A percentile compares a stretch with the other conserved stretches of the same genome.
Evolutionary conservation across 768 basidiomycete genomes (phyloP).

Genomic region (Rhodotorula toruloides): DNA sequence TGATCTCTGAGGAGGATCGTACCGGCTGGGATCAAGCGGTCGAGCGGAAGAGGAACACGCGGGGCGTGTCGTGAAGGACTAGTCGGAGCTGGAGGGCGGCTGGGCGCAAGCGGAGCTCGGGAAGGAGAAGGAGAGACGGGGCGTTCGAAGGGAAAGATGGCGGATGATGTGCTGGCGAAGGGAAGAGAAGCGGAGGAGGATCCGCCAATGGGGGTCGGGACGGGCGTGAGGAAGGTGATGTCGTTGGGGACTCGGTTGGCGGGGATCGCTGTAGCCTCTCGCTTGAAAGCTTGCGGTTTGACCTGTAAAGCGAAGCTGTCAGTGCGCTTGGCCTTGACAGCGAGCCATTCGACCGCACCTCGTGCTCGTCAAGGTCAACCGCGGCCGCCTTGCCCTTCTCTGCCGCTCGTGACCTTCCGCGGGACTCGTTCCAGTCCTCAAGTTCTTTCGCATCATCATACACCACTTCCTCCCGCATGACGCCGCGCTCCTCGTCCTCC

Average conservation of each 20-base stretch:
- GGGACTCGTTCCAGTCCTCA: slow-evolving; percentile 1
- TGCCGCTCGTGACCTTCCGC: background rate
- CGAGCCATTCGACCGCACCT: background rate
- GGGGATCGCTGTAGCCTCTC: background rate
- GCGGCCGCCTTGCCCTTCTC: background rate
- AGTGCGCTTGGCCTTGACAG: background rate
- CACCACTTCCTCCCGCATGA: too few relatives aligned
- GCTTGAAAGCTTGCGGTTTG: background rate
- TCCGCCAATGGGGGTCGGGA: background rate
- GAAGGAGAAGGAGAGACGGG: background rate
- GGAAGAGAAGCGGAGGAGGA: background rate
- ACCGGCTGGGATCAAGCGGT: slow-evolving; percentile 15
- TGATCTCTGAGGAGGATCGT: slow-evolving; percentile 1
- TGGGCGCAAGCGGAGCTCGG: background rate
- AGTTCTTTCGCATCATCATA: background rate
- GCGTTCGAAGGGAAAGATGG: background rate
- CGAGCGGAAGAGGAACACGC: background rate
- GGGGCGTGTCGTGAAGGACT: background rate
- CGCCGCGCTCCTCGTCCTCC: too few relatives aligned
- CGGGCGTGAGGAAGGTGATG: background rate
- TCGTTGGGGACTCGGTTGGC: background rate
- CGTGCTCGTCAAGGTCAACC: background rate
- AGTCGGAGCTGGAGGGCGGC: background rate
- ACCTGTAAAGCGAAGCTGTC: background rate
- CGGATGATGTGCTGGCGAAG: background rate